These are phyloP conservation scores for Cyamopsis tetragonoloba DNA, from an alignment of 306 rosid species.

Conservation along the genomic window DNA sequence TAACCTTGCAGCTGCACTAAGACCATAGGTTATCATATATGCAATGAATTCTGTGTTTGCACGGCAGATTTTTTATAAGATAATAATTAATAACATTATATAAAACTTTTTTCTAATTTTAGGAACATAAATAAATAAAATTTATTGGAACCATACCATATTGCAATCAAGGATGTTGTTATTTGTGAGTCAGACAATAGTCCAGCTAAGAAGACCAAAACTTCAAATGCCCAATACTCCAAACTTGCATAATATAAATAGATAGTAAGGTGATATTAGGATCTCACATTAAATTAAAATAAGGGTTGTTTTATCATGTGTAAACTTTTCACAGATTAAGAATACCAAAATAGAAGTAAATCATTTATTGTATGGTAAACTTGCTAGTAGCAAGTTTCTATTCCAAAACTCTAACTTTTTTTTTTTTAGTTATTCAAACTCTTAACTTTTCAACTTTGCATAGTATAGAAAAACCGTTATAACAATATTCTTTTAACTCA, in stretches of 20 bases:
- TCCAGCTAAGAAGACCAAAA: slow-evolving; percentile 79
- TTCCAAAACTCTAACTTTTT: too few species aligned
- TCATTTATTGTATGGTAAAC: too few species aligned
- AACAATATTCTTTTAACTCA: not conserved
- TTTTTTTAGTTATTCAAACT: too few species aligned
- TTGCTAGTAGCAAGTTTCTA: too few species aligned
- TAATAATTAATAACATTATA: not conserved
- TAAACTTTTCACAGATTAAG: too few species aligned
- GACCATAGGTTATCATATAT: slow-evolving; percentile 70
- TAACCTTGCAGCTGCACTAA: slow-evolving; percentile 83
- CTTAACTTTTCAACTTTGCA: too few species aligned
- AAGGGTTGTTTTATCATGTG: too few species aligned
- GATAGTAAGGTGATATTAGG: slow-evolving; percentile 5
- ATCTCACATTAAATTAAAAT: not conserved
- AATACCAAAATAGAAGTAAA: too few species aligned
- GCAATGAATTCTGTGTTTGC: slow-evolving; percentile 65
- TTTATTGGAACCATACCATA: slow-evolving; percentile 51
- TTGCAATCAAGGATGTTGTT: slow-evolving; percentile 76
- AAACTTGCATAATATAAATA: slow-evolving; percentile 46
- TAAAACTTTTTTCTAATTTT: too few species aligned
- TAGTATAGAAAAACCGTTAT: too few species aligned
- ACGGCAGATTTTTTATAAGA: slow-evolving; percentile 36
- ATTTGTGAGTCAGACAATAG: slow-evolving; percentile 55
- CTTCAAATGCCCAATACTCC: slow-evolving; percentile 92
- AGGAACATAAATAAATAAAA: not conserved